These are phyloP conservation scores for Amaranthus cruentus DNA, from an alignment of 148 eudicot species.

Conservation along the genomic window DNA sequence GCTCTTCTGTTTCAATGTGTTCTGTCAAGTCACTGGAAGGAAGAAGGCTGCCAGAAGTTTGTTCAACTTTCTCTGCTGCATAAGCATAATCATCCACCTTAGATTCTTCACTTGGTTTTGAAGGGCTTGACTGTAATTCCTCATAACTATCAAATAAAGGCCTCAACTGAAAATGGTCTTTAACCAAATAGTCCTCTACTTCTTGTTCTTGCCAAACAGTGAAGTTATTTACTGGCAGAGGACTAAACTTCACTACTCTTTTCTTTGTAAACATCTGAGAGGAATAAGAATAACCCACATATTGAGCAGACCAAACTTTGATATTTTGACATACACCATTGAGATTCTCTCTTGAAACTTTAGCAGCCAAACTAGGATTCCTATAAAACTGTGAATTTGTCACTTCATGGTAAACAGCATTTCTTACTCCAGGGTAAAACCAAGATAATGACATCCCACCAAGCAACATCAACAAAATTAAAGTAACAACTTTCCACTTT, in stretches of 20 bases:
- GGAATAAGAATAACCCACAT: slow-evolving; percentile 34
- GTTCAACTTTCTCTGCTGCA: slow-evolving; percentile 5
- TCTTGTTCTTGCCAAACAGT: slow-evolving; percentile 44
- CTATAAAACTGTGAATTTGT: slow-evolving; percentile 28
- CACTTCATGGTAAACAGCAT: slow-evolving; percentile 25
- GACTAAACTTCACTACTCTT: slow-evolving; percentile 24
- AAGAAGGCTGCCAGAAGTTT: not conserved
- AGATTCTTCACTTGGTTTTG: no score
- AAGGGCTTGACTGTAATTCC: no score
- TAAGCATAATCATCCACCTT: not conserved
- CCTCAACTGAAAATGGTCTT: slow-evolving; percentile 16
- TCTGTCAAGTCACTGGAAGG: not conserved
- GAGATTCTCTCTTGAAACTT: slow-evolving; percentile 31
- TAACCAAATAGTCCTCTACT: slow-evolving; percentile 19
- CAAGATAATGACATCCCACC: slow-evolving; percentile 35
- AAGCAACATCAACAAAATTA: slow-evolving; percentile 40
- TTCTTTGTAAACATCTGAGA: slow-evolving; percentile 25
- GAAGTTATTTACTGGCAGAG: slow-evolving; percentile 40
- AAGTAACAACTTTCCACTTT: slow-evolving; percentile 33
- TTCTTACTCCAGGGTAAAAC: slow-evolving; percentile 24
- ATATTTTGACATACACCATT: slow-evolving; percentile 26
- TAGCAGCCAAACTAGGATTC: slow-evolving; percentile 27
- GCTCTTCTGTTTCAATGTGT: not conserved
- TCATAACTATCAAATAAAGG: slow-evolving; percentile 10
- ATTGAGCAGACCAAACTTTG: slow-evolving; percentile 37